phyloP scores from a whole-genome alignment of 164 flowering plant genomes.

The Piper longum region DNA sequence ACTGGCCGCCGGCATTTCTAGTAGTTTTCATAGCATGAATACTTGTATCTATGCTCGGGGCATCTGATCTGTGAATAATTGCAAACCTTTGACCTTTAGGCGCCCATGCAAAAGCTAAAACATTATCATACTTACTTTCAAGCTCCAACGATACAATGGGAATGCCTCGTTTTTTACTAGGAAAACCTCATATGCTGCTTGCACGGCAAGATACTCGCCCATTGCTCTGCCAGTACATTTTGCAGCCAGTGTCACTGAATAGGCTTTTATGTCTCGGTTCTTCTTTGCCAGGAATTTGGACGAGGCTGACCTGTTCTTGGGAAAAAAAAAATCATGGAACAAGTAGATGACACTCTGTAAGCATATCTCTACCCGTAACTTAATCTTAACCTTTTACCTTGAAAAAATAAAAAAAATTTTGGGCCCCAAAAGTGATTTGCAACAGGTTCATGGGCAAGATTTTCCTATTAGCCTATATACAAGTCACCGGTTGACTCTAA shows the following conservation, averaged over 20 bases:
- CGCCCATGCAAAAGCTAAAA: conserved; percentile 98
- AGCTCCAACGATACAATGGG: conserved; percentile 98
- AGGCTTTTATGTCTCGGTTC: conserved; percentile 95
- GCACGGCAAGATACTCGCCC: conserved; percentile 95
- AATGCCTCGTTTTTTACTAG: conserved; percentile 76
- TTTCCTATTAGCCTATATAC: no score
- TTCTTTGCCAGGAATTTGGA: conserved; percentile 83
- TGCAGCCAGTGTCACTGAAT: conserved; percentile 93
- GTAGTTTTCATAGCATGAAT: conserved; percentile 48
- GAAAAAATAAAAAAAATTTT: no score
- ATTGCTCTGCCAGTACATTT: conserved; percentile 98
- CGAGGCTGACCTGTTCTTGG: conserved; percentile 52
- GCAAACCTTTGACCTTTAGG: conserved; percentile 98
- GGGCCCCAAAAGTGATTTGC: no score
- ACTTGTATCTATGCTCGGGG: conserved; percentile 75
- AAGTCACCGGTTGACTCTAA: no score
- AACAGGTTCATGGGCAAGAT: no score
- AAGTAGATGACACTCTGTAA: neutral
- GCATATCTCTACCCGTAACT: neutral
- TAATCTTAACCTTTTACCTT: no score
- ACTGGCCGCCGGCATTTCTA: conserved; percentile 40
- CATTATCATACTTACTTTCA: conserved; percentile 92
- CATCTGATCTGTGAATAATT: conserved; percentile 72
- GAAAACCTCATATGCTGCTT: conserved; percentile 98
- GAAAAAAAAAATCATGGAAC: neutral